These are phyloP conservation scores for Aphanomyces astaci DNA, from an alignment of 352 stramenopile species.

Conservation along the genomic window DNA sequence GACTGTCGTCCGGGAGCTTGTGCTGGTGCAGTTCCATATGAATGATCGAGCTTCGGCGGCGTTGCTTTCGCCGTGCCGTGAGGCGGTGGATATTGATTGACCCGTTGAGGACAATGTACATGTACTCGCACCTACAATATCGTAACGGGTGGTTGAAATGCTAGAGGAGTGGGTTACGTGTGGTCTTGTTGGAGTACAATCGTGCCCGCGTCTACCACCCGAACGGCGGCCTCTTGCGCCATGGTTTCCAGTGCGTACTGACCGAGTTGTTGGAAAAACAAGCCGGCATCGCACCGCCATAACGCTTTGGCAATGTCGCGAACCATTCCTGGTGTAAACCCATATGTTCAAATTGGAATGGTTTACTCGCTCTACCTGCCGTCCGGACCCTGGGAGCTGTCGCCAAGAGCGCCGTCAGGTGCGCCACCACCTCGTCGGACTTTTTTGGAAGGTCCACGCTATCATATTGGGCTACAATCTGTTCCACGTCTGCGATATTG, in stretches of 20 bases:
- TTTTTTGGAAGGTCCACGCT: background rate
- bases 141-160: no score
- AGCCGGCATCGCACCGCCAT: background rate
- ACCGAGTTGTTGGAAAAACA: conserved; percentile 14
- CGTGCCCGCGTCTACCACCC: background rate
- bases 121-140: conserved; percentile 8
- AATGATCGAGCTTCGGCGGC: background rate
- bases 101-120: conserved; percentile 8
- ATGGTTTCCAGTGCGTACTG: background rate
- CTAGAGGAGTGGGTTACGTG: no score
- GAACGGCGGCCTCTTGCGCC: background rate
- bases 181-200: conserved; percentile 20
- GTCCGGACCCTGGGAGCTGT: background rate
- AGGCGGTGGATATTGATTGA: conserved; percentile 11
- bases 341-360: background rate
- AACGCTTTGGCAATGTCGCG: background rate
- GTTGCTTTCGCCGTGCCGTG: background rate
- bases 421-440: background rate
- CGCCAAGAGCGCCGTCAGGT: background rate
- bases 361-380: background rate
- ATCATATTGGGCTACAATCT: background rate
- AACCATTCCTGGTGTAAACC: background rate
- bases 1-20: background rate
- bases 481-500: background rate
- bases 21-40: background rate